Percentiles rank a stretch among this genome's conserved stretches.
These are phyloP conservation scores for Beauveria rudraprayagi DNA, from an alignment of 2,329 filamentous ascomycete species.

Conservation along the genomic window DNA sequence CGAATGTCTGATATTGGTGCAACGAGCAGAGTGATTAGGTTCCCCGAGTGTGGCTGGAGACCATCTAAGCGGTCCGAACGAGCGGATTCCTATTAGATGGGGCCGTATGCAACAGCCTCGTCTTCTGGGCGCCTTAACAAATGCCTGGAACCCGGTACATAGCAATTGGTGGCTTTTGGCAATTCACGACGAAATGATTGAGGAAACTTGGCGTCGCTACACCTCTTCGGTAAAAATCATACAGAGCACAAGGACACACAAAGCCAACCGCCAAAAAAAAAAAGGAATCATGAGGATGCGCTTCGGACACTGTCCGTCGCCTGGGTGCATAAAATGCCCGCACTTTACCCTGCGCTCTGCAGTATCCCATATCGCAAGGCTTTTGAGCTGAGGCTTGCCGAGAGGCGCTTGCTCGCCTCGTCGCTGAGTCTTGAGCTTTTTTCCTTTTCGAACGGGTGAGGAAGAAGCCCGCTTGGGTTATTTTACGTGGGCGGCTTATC, in stretches of 20 bases:
- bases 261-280: background rate
- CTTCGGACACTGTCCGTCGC: slow-evolving; percentile 4
- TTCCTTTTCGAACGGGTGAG: slow-evolving; percentile 1
- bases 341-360: background rate
- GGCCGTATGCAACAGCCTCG: slow-evolving; percentile 4
- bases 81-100: background rate
- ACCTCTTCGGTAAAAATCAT: background rate
- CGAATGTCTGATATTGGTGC: no score
- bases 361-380: background rate
- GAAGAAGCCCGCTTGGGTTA: background rate
- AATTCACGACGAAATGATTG: background rate
- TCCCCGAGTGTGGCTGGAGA: background rate
- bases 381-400: slow-evolving; percentile 5
- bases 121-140: no score
- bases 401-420: background rate
- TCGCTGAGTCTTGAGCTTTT: background rate
- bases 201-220: background rate
- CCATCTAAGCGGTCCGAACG: background rate
- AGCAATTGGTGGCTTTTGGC: background rate
- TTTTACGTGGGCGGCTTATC: background rate
- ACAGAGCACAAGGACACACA: no score
- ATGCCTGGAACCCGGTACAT: no score
- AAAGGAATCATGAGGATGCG: background rate
- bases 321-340: background rate
- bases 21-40: no score